Percentiles rank a stretch among this genome's conserved stretches.
phyloP scores from a whole-genome alignment of 257 asterid species.

The Gynochthodes officinalis region DNA sequence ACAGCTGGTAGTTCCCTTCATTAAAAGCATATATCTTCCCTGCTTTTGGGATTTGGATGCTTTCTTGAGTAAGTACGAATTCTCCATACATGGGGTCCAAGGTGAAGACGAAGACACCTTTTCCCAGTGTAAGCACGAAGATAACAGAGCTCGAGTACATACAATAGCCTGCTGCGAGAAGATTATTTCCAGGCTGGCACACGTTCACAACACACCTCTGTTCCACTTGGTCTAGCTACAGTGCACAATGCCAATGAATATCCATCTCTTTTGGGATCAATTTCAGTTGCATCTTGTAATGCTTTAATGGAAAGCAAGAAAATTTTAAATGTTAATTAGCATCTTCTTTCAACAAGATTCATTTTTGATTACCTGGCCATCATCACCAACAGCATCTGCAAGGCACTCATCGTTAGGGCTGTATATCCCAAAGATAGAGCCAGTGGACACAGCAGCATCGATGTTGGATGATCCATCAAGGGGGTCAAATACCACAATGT shows the following conservation, averaged over 20 bases:
- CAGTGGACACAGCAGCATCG: constrained; percentile 92
- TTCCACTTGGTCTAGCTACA: constrained; percentile 55
- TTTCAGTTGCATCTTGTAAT: not conserved
- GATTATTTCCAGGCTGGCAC: constrained; percentile 88
- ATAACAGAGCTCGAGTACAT: constrained; percentile 91
- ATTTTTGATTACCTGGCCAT: constrained; percentile 39
- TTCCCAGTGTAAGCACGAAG: constrained; percentile 71
- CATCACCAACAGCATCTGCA: constrained; percentile 53
- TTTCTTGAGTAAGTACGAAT: constrained; percentile 76
- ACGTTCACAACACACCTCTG: constrained; percentile 76
- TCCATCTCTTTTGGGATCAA: not conserved
- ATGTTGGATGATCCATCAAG: constrained; percentile 96
- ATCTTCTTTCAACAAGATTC: not conserved
- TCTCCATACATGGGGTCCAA: constrained; percentile 91
- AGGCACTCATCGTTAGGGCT: constrained; percentile 86
- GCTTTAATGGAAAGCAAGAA: not conserved
- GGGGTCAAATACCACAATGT: constrained; percentile 93
- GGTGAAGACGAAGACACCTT: constrained; percentile 76
- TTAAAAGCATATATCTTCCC: constrained; percentile 85
- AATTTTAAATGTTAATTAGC: too few species aligned
- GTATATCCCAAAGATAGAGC: constrained; percentile 91
- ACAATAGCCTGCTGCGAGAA: constrained; percentile 94
- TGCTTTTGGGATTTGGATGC: constrained; percentile 68
- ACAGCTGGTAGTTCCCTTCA: constrained; percentile 87
- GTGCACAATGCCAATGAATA: not conserved